A percentile compares a stretch with the other conserved stretches of the same genome.
These are phyloP conservation scores for Starmerella ratchasimensis DNA, from an alignment of 805 yeast genomes.

Conservation along the genomic window DNA sequence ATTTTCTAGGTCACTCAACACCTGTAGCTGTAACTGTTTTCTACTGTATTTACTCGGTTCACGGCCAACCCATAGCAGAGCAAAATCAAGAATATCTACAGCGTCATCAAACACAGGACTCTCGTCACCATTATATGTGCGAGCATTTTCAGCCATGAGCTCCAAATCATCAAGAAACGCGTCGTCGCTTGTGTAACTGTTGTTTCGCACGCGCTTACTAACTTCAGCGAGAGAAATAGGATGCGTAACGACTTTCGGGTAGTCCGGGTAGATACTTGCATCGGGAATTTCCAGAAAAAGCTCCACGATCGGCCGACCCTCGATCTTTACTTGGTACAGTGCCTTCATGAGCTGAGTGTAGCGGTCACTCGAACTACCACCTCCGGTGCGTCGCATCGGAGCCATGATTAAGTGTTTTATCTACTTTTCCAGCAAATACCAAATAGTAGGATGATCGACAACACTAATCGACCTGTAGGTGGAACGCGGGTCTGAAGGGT, in stretches of 20 bases:
- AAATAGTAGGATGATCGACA: too few relatives aligned
- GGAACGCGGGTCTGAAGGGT: too few relatives aligned
- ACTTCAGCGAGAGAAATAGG: slow-evolving; percentile 67
- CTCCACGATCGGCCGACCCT: slow-evolving; percentile 24
- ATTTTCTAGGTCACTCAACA: slow-evolving; percentile 18
- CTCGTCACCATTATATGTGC: slow-evolving; percentile 52
- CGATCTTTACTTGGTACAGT: slow-evolving; percentile 16
- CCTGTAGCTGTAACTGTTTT: slow-evolving; percentile 15
- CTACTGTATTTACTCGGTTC: slow-evolving; percentile 19
- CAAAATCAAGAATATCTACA: slow-evolving; percentile 39
- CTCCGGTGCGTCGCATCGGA: too few relatives aligned
- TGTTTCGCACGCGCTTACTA: slow-evolving; percentile 33
- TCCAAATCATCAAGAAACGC: slow-evolving; percentile 49
- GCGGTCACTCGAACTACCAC: too few relatives aligned
- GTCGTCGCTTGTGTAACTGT: slow-evolving; percentile 24
- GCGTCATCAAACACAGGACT: slow-evolving; percentile 59
- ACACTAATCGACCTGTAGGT: too few relatives aligned
- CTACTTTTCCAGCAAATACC: too few relatives aligned
- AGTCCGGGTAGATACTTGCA: slow-evolving; percentile 64
- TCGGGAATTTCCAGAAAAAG: slow-evolving; percentile 63
- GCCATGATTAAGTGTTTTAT: too few relatives aligned
- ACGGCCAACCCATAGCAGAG: slow-evolving; percentile 36
- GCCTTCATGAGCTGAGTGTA: slow-evolving; percentile 14
- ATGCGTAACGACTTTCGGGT: slow-evolving; percentile 45
- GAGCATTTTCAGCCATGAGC: slow-evolving; percentile 57